A percentile compares a stretch with the other conserved stretches of the same genome.
phyloP scores from a whole-genome alignment of 78 protist genomes.

The Tieghemostelium lacteum region DNA sequence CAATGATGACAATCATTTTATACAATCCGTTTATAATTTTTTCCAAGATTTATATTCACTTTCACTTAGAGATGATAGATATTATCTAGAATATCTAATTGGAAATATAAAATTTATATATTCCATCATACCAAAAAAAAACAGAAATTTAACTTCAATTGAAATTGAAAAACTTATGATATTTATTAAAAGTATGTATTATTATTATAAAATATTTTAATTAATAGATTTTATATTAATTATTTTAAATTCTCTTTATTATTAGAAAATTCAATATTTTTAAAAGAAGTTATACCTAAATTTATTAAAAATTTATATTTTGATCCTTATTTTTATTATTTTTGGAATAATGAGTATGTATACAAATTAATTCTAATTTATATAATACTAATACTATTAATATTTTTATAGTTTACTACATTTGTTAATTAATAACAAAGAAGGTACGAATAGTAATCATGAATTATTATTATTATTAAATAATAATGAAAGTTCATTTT shows the following conservation, averaged over 20 bases:
- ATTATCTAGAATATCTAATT: conserved; percentile 31
- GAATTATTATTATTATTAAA: conserved; percentile 1
- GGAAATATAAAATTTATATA: conserved; percentile 34
- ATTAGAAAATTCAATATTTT: conserved; percentile 29
- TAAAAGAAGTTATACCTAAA: conserved; percentile 62
- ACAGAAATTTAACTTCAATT: conserved; percentile 28
- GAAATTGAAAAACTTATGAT: conserved; percentile 30
- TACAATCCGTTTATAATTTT: conserved; percentile 32
- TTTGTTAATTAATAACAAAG: too few relatives aligned
- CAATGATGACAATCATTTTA: conserved; percentile 40
- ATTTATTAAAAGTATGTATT: conserved; percentile 17
- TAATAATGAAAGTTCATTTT: conserved; percentile 31
- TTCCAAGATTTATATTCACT: conserved; percentile 26
- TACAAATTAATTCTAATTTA: neutral
- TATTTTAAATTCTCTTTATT: neutral
- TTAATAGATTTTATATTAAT: neutral
- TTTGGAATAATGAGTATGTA: conserved; percentile 52
- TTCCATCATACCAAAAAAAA: conserved; percentile 62
- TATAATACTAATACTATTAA: neutral
- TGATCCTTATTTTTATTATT: conserved; percentile 48
- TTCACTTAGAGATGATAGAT: conserved; percentile 32
- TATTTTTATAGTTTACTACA: too few relatives aligned
- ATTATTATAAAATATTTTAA: neutral
- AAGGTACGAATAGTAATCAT: too few relatives aligned
- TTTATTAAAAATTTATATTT: conserved; percentile 47